Conservation (phyloP, 768 basidiomycete genomes). For the Serendipita sp. region DNA sequence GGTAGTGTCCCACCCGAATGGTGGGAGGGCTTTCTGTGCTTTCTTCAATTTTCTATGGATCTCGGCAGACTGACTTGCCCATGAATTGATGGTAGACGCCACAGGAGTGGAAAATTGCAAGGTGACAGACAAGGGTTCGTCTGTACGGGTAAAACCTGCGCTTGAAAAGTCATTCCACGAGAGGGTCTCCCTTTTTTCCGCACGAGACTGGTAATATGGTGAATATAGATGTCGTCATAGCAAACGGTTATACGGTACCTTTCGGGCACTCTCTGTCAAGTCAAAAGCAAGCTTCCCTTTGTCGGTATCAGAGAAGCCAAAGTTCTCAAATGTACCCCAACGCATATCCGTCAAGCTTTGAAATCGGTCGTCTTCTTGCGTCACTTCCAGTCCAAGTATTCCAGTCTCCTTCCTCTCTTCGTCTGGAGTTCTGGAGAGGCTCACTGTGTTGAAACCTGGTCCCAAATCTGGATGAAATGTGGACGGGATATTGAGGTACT, state of each 20-base stretch:
- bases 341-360: slow-evolving; percentile 68
- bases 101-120: slow-evolving; percentile 58
- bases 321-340: slow-evolving; percentile 82
- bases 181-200: slow-evolving; percentile 65
- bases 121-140: slow-evolving; percentile 59
- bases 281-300: slow-evolving; percentile 82
- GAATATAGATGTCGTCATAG: background rate
- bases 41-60: slow-evolving; percentile 70
- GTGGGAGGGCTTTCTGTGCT: slow-evolving; percentile 57
- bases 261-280: slow-evolving; percentile 71
- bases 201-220: slow-evolving; percentile 32
- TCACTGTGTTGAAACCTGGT: slow-evolving; percentile 20
- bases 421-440: slow-evolving; percentile 13
- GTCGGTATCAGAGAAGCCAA: slow-evolving; percentile 50
- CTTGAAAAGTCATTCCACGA: slow-evolving; percentile 83
- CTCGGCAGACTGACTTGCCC: slow-evolving; percentile 60
- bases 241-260: slow-evolving; percentile 20
- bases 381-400: slow-evolving; percentile 15
- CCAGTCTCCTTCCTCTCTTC: slow-evolving; percentile 13
- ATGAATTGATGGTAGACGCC: slow-evolving; percentile 41
- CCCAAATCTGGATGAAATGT: slow-evolving; percentile 38
- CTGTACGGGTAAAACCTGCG: slow-evolving; percentile 64
- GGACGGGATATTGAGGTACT: slow-evolving; percentile 51
- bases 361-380: slow-evolving; percentile 47
- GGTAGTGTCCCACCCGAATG: slow-evolving; percentile 87